Evolutionary conservation across 2,329 filamentous ascomycete species (phyloP).

Genomic region (Fusarium udum): DNA sequence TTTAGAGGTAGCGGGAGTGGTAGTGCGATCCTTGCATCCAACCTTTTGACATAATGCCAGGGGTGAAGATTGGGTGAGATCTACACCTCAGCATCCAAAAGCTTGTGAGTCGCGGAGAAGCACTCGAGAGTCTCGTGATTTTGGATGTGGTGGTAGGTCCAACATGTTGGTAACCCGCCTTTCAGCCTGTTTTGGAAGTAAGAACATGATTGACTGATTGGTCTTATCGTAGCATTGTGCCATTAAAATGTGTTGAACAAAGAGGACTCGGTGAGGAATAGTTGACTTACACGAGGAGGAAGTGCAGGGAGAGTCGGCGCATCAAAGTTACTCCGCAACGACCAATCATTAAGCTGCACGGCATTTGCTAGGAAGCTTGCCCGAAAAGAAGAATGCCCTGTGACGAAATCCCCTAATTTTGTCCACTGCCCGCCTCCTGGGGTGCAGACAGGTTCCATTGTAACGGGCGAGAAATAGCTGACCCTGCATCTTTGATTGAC

Average conservation of each 20-base stretch:
- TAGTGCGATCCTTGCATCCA: slow-evolving; percentile 29
- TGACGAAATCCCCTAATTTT: background rate
- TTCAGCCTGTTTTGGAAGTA: slow-evolving; percentile 5
- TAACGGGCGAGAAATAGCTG: slow-evolving; percentile 16
- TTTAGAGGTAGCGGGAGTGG: slow-evolving; percentile 17
- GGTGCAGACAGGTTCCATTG: background rate
- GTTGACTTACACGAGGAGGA: slow-evolving; percentile 31
- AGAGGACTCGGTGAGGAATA: slow-evolving; percentile 27
- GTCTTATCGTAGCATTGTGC: slow-evolving; percentile 24
- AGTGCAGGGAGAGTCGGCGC: background rate
- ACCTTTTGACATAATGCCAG: slow-evolving; percentile 19
- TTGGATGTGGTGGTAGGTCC: slow-evolving; percentile 4
- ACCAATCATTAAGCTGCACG: slow-evolving; percentile 7
- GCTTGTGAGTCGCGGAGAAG: slow-evolving; percentile 14
- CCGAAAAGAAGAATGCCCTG: background rate
- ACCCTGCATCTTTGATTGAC: slow-evolving; percentile 30
- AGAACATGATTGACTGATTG: slow-evolving; percentile 17
- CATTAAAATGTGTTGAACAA: slow-evolving; percentile 24
- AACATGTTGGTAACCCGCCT: slow-evolving; percentile 7
- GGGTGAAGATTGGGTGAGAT: slow-evolving; percentile 29
- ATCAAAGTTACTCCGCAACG: slow-evolving; percentile 29
- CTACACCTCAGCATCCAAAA: background rate
- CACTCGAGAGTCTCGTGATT: slow-evolving; percentile 24
- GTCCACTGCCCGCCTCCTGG: background rate
- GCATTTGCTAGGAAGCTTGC: background rate